Percentiles rank a stretch among this genome's conserved stretches.
phyloP scores from a whole-genome alignment of 108 stramenopile species.

The Mayamaea pseudoterrestris region DNA sequence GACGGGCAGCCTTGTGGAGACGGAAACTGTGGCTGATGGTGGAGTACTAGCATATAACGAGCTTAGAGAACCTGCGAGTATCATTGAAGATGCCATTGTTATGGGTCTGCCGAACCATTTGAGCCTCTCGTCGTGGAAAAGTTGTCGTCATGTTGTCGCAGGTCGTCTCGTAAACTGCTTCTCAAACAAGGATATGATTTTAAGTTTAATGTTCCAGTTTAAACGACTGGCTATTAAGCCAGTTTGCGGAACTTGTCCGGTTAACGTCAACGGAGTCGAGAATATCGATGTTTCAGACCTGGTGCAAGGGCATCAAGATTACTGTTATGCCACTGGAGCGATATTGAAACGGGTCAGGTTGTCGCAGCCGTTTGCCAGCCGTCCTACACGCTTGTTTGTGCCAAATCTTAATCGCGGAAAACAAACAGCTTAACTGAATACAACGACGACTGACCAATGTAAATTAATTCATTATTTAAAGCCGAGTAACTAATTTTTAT shows the following conservation, averaged over 20 bases:
- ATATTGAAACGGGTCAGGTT: constrained; percentile 51
- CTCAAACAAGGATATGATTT: constrained; percentile 78
- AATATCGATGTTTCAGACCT: constrained; percentile 70
- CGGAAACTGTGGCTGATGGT: constrained; percentile 3
- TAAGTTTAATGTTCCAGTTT: constrained; percentile 83
- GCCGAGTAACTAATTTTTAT: no score
- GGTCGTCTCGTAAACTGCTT: constrained; percentile 93
- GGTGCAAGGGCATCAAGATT: constrained; percentile 58
- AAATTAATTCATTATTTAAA: no score
- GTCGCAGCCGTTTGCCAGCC: constrained; percentile 43
- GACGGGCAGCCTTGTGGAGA: constrained; percentile 9
- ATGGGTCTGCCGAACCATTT: constrained; percentile 79
- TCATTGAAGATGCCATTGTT: constrained; percentile 84
- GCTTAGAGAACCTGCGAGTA: constrained; percentile 68
- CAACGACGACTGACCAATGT: no score
- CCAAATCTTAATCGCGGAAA: no score
- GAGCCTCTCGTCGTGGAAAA: constrained; percentile 72
- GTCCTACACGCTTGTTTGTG: neutral
- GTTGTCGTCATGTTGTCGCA: constrained; percentile 72
- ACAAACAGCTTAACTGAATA: no score
- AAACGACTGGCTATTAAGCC: constrained; percentile 70
- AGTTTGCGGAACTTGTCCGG: constrained; percentile 70
- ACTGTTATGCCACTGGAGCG: constrained; percentile 44
- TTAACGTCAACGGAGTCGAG: constrained; percentile 55
- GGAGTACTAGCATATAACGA: constrained; percentile 14